phyloP scores from a whole-genome alignment of 2,329 filamentous ascomycete species.

The Plenodomus tracheiphilus region DNA sequence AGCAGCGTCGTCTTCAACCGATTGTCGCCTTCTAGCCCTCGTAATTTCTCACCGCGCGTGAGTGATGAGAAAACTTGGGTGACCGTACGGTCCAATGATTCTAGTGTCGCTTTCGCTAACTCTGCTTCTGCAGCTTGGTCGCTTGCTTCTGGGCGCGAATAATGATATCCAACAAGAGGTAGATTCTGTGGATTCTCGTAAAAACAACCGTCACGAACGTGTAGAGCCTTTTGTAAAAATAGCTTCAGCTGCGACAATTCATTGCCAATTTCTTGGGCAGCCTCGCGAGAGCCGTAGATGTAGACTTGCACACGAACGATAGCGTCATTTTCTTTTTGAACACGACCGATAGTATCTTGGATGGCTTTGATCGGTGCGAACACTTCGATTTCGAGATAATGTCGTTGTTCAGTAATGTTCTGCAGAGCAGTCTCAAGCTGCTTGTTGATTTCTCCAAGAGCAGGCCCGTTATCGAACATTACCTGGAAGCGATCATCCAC shows the following conservation, averaged over 20 bases:
- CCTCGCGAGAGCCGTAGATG: conserved; percentile 19
- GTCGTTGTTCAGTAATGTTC: conserved; percentile 15
- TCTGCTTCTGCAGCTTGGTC: conserved; percentile 1
- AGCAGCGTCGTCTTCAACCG: conserved; percentile 24
- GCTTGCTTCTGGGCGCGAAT: neutral
- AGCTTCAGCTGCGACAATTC: conserved; percentile 25
- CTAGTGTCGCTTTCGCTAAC: conserved; percentile 1
- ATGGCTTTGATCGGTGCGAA: conserved; percentile 21
- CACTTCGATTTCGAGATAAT: conserved; percentile 25
- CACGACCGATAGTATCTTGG: conserved; percentile 26
- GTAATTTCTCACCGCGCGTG: conserved; percentile 17
- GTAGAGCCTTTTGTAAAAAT: conserved; percentile 29
- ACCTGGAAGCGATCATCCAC: conserved; percentile 16
- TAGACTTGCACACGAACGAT: conserved; percentile 31
- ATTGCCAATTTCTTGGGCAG: conserved; percentile 14
- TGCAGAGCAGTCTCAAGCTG: conserved; percentile 23
- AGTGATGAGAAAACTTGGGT: conserved; percentile 26
- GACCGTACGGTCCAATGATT: conserved; percentile 19
- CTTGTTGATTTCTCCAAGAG: conserved; percentile 22
- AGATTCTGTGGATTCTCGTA: conserved; percentile 37
- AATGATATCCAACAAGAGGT: conserved; percentile 14
- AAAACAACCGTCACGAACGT: conserved; percentile 8
- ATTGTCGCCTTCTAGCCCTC: conserved; percentile 25
- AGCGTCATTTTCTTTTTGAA: conserved; percentile 28
- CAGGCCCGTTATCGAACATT: conserved; percentile 13